phyloP scores from a whole-genome alignment of 78 protist genomes.

The Dictyostelium firmibasis region DNA sequence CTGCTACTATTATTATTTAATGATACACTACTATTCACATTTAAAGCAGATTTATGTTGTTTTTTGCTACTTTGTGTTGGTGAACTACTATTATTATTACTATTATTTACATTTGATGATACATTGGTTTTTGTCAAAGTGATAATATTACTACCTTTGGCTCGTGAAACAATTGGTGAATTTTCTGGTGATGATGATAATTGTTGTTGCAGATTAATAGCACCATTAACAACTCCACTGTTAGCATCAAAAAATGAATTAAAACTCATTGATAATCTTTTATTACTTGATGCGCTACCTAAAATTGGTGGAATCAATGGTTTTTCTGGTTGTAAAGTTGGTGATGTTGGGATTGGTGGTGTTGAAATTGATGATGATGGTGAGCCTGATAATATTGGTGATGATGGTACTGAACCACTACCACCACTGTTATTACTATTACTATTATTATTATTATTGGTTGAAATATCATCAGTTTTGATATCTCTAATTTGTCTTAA shows the following conservation, averaged over 20 bases:
- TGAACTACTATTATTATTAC: conserved; percentile 6
- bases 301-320: conserved; percentile 3
- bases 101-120: background rate
- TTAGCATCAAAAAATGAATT: conserved; percentile 6
- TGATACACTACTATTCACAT: background rate
- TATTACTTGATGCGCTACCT: background rate
- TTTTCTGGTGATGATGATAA: background rate
- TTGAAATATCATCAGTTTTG: background rate
- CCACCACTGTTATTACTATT: background rate
- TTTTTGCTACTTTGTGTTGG: conserved; percentile 19
- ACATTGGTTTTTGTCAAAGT: conserved; percentile 1
- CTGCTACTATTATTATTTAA: background rate
- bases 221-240: background rate
- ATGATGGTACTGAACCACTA: background rate
- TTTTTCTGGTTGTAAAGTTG: background rate
- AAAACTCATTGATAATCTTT: background rate
- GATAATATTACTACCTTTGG: background rate
- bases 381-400: background rate
- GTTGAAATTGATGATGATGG: conserved; percentile 24
- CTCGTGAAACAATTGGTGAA: background rate
- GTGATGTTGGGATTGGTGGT: background rate
- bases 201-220: background rate
- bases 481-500: background rate
- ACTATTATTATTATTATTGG: background rate
- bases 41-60: background rate